Evolutionary conservation across 2,329 filamentous ascomycete species (phyloP).

Genomic region (Didymella segeticola): DNA sequence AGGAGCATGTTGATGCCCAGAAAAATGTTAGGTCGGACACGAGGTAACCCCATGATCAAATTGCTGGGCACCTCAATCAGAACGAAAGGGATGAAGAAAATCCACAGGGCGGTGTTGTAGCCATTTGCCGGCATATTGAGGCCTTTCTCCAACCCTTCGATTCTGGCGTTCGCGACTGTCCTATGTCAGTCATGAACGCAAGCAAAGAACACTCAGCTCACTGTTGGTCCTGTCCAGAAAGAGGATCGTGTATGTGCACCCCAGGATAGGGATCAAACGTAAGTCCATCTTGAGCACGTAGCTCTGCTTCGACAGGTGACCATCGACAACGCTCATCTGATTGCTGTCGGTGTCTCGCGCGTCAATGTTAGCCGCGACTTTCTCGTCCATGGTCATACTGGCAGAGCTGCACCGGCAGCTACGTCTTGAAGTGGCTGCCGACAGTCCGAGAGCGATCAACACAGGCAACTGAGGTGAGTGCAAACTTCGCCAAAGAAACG

Average conservation of each 20-base stretch:
- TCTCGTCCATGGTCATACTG: constrained; percentile 23
- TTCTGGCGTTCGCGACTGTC: constrained; percentile 71
- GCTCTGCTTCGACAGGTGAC: constrained; percentile 39
- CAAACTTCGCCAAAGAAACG: neutral
- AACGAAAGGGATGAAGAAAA: constrained; percentile 87
- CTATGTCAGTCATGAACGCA: neutral
- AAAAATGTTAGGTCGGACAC: constrained; percentile 75
- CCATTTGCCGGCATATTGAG: constrained; percentile 67
- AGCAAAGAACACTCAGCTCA: constrained; percentile 11
- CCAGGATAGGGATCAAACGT: constrained; percentile 68
- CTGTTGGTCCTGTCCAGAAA: constrained; percentile 73
- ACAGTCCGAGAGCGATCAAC: neutral
- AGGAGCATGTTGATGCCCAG: constrained; percentile 79
- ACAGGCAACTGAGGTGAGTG: neutral
- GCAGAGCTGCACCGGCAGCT: neutral
- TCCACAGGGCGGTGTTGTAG: constrained; percentile 77
- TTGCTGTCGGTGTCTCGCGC: constrained; percentile 21
- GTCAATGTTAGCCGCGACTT: constrained; percentile 20
- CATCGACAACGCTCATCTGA: constrained; percentile 17
- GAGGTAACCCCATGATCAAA: constrained; percentile 70
- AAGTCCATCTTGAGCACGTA: constrained; percentile 67
- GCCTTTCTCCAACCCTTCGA: constrained; percentile 62
- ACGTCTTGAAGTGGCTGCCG: neutral
- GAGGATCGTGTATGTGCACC: constrained; percentile 73
- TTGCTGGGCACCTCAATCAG: constrained; percentile 80